Percentiles rank a stretch among this genome's conserved stretches.
These are phyloP conservation scores for Fraxinus nigra DNA, from an alignment of 305 asterid genomes.

Conservation along the genomic window DNA sequence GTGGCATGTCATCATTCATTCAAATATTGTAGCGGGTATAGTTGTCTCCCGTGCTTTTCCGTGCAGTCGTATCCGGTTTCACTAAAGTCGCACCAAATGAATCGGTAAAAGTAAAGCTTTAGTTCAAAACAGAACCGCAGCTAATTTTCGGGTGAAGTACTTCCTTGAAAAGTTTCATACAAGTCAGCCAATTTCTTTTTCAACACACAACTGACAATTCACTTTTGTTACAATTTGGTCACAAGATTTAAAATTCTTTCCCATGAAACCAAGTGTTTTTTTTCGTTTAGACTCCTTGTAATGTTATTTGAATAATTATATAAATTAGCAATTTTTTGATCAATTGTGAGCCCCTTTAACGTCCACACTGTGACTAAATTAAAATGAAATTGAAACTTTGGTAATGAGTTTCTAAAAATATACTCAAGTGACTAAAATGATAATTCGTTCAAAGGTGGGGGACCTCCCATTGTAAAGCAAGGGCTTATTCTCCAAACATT, in stretches of 20 bases:
- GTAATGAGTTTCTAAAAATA: not conserved
- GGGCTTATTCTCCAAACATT: not conserved
- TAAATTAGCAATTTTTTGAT: no score
- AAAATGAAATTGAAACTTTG: not conserved
- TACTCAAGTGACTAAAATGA: not conserved
- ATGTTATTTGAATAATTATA: not conserved
- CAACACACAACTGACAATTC: no score
- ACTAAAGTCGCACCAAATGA: not conserved
- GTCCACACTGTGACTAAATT: not conserved
- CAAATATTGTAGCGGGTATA: not conserved
- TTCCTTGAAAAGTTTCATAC: not conserved
- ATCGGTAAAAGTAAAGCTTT: not conserved
- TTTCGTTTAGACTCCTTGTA: no score
- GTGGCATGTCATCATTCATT: slow-evolving; percentile 30
- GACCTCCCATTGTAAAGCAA: not conserved
- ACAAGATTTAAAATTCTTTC: no score
- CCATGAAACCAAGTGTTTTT: no score
- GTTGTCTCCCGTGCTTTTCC: slow-evolving; percentile 16
- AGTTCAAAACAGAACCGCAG: not conserved
- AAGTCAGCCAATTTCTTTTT: not conserved
- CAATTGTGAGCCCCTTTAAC: not conserved
- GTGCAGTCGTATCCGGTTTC: slow-evolving; percentile 20
- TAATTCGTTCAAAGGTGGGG: not conserved
- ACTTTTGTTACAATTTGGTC: no score
- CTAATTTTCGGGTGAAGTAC: not conserved